Evolutionary conservation across 257 asterid species (phyloP).

Genomic region (Penstemon newberryi): DNA sequence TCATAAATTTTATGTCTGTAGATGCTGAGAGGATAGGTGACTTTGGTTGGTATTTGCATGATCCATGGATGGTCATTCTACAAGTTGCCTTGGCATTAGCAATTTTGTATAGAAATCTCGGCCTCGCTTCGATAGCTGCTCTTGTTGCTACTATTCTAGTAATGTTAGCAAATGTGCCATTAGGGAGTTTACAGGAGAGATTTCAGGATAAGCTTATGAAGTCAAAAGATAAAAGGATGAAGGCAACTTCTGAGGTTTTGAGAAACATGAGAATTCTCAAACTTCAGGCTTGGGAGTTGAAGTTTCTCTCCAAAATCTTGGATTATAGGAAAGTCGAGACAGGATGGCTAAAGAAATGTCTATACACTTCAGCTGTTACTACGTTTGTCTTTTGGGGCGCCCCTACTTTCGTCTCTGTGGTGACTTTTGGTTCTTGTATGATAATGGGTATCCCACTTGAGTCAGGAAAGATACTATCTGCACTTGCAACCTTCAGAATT

Average conservation of each 20-base stretch:
- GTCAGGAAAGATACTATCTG: constrained; percentile 81
- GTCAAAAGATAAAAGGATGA: constrained; percentile 85
- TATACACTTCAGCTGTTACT: constrained; percentile 52
- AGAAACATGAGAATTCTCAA: constrained; percentile 92
- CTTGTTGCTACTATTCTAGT: constrained; percentile 59
- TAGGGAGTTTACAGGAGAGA: constrained; percentile 64
- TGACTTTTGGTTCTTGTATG: constrained; percentile 74
- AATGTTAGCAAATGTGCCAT: constrained; percentile 72
- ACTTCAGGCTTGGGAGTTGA: constrained; percentile 94
- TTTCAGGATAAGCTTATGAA: constrained; percentile 75
- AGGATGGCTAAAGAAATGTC: constrained; percentile 67
- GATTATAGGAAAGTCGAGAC: constrained; percentile 62
- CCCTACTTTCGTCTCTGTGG: constrained; percentile 74
- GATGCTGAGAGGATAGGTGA: constrained; percentile 88
- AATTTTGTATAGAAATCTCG: constrained; percentile 68
- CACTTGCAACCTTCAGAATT: constrained; percentile 85
- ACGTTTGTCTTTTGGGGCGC: constrained; percentile 74
- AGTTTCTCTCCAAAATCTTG: constrained; percentile 62
- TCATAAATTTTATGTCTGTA: constrained; percentile 79
- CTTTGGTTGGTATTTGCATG: constrained; percentile 84
- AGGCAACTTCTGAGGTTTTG: constrained; percentile 82
- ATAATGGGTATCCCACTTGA: constrained; percentile 80
- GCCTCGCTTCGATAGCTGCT: constrained; percentile 72
- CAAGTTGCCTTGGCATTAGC: constrained; percentile 64
- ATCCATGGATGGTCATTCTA: constrained; percentile 72